Evolutionary conservation across 129 eudicot genomes (phyloP).

Genomic region (Sambucus nigra): DNA sequence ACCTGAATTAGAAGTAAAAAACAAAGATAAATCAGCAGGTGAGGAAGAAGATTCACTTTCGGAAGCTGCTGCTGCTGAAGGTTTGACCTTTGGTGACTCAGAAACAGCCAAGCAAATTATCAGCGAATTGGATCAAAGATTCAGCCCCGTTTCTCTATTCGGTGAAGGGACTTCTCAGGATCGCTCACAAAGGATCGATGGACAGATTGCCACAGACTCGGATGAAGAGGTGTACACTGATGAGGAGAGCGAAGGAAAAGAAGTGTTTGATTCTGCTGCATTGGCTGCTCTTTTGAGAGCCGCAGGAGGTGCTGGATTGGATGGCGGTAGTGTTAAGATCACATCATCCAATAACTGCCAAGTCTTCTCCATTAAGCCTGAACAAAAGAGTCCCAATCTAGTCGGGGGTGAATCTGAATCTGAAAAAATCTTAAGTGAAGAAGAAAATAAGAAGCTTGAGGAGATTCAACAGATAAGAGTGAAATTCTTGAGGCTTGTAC

Average conservation of each 20-base stretch:
- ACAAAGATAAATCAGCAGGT: conserved; percentile 3
- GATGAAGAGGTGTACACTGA: conserved; percentile 11
- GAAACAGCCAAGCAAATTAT: conserved; percentile 1
- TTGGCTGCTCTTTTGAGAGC: conserved; percentile 18
- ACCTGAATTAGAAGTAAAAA: conserved; percentile 2
- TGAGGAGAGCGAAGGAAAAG: conserved; percentile 13
- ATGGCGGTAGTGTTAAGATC: background rate
- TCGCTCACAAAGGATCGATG: conserved; percentile 7
- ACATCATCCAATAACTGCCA: conserved; percentile 11
- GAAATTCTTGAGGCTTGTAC: conserved; percentile 39
- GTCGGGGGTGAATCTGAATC: conserved; percentile 7
- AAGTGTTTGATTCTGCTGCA: conserved; percentile 19
- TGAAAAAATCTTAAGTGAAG: conserved; percentile 16
- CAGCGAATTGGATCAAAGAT: conserved; percentile 11
- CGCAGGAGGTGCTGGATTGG: conserved; percentile 5
- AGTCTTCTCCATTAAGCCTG: conserved; percentile 8
- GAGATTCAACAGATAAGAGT: conserved; percentile 33
- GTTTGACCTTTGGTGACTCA: conserved; percentile 10
- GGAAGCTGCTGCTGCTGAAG: conserved; percentile 7
- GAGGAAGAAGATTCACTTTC: conserved; percentile 5
- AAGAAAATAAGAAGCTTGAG: conserved; percentile 28
- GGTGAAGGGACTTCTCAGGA: conserved; percentile 15
- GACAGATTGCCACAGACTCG: conserved; percentile 12
- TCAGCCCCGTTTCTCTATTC: background rate
- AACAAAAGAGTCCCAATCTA: conserved; percentile 3